Base-by-base conservation (phyloP, 2,329 filamentous ascomycete species). In the Cadophora gregata region DNA sequence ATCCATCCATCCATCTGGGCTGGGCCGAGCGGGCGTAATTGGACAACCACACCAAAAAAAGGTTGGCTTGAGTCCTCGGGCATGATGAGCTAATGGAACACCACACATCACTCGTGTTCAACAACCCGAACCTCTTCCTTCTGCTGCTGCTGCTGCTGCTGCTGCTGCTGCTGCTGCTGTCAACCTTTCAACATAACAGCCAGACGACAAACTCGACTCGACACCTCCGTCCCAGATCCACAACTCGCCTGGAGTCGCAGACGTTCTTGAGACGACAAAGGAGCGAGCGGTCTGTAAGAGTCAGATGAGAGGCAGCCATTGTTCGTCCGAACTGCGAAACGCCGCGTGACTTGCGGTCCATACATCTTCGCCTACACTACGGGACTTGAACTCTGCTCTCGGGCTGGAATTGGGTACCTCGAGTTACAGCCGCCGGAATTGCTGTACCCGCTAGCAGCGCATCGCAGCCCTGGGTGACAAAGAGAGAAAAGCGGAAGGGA, bases 251-350 rank as follows among this genome's bases (percentile, higher is more conserved):
- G 42, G 42, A 21, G 42, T 47, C 42, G 42, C 42, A 19, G 33
- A 21, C 12, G n/a, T 42, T 25, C 21, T 42, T 38, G 55, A 58
- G 31, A 58, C 31, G 33, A 27, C 55, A 38, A 31, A 33, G n/a
- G n/a, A n/a, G n/a, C n/a, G 55, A 58, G 12, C 24, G 33, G n/a
- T 25, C 42, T 47, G n/a, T 47, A 21, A 19, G 42, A 21, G 14
- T n/a, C 19, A 21, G 42, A 47, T 4, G 42, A 4, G 1, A 5
- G 19, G 19, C 5, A 8, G 42, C 42, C 19, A 21, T 21, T 47
- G 19, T 47, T 42, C 55, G 21, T 58, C 55, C n/a, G 31, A 24
- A 25, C 55, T 58, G 8, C 31, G 55, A 58, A 58, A 38, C 55
- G 9, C n/a, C 25, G 24, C 21, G 4, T 19, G 7, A 7, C n/a